phyloP scores from a whole-genome alignment of 225 moss, liverwort and hornwort genomes.

The Straminergon stramineum region DNA sequence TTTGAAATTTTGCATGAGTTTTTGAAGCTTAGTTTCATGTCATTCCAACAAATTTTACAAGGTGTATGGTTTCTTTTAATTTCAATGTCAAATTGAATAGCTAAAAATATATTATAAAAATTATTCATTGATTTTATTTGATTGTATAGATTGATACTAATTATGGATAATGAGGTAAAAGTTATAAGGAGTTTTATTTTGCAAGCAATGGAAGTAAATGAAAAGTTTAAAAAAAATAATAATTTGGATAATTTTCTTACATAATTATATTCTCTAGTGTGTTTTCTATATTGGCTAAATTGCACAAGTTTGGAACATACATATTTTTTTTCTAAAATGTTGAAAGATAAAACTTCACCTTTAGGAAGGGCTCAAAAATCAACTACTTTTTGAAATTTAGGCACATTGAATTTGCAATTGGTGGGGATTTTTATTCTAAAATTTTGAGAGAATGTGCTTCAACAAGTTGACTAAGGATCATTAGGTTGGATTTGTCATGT shows the following conservation, averaged over 20 bases:
- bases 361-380: not conserved
- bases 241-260: not conserved
- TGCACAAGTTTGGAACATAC: not conserved
- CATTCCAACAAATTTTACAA: no score
- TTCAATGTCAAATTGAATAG: not conserved
- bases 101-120: no score
- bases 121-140: not conserved
- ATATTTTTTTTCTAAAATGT: not conserved
- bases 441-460: not conserved
- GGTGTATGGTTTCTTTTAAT: no score
- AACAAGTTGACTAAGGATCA: not conserved
- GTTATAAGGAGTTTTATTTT: not conserved
- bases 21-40: not conserved
- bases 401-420: not conserved
- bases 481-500: no score
- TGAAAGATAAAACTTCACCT: not conserved
- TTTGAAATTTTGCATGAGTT: not conserved
- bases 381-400: not conserved
- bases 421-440: not conserved
- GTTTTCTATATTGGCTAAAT: not conserved
- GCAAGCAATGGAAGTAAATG: not conserved
- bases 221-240: no score
- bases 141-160: not conserved
- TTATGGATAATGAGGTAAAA: not conserved
- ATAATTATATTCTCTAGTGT: fast-evolving